Percentiles rank a stretch among this genome's conserved stretches.
Conservation (phyloP, 1,139 yeast genomes). For the Taphrina sp. region DNA sequence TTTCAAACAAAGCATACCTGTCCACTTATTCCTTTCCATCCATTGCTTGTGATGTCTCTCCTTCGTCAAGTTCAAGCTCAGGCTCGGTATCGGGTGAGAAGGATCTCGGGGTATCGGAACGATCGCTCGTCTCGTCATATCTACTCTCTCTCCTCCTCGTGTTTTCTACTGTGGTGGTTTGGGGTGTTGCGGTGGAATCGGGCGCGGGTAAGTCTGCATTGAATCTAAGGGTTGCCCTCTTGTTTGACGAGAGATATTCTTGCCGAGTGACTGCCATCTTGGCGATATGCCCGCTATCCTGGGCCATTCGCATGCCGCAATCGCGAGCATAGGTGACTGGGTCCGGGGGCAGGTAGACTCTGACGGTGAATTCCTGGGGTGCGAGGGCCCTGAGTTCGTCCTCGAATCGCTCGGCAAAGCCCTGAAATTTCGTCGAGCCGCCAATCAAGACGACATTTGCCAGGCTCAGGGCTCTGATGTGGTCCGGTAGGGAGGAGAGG, state of each 20-base stretch:
- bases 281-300: background rate
- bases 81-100: slow-evolving; percentile 27
- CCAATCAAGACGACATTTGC: slow-evolving; percentile 81
- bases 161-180: background rate
- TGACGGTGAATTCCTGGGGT: slow-evolving; percentile 5
- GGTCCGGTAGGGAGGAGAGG: slow-evolving; percentile 68
- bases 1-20: no score
- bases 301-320: background rate
- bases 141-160: slow-evolving; percentile 17
- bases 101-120: slow-evolving; percentile 26
- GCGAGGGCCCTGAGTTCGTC: slow-evolving; percentile 28
- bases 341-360: slow-evolving; percentile 7
- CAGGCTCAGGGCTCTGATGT: slow-evolving; percentile 70
- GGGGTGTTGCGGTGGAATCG: background rate
- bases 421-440: slow-evolving; percentile 71
- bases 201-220: background rate
- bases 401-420: slow-evolving; percentile 55
- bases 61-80: no score
- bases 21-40: no score
- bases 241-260: slow-evolving; percentile 11
- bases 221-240: background rate
- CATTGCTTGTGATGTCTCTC: no score
- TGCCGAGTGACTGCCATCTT: slow-evolving; percentile 5
- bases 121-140: slow-evolving; percentile 25
- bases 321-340: slow-evolving; percentile 14